Evolutionary conservation across 345 rosid species (phyloP).

Genomic region (Turnera subulata): DNA sequence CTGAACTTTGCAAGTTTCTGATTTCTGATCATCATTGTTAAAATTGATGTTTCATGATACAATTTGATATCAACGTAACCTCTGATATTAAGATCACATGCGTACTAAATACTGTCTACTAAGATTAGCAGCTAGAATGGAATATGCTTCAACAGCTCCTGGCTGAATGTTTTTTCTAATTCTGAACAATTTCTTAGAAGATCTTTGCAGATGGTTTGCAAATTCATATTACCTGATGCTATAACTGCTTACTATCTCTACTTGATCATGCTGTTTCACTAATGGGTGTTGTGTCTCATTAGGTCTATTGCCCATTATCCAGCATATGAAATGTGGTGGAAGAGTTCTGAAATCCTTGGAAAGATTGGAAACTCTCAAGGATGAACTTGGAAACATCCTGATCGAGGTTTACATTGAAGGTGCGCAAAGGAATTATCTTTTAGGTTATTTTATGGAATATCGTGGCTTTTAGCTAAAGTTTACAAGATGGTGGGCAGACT

Average conservation of each 20-base stretch:
- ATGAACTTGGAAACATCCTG: slow-evolving; percentile 33
- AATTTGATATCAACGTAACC: no score
- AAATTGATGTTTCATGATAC: no score
- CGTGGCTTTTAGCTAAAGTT: no score
- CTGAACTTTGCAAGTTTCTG: slow-evolving; percentile 7
- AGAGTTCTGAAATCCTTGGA: slow-evolving; percentile 46
- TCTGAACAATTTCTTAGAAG: no score
- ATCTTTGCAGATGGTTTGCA: no score
- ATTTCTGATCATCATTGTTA: neutral
- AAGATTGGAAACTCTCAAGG: slow-evolving; percentile 34
- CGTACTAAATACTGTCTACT: no score
- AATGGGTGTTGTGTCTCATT: slow-evolving; percentile 15
- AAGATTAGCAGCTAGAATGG: no score
- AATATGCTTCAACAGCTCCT: no score
- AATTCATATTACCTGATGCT: neutral
- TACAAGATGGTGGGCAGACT: no score
- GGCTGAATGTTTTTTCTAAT: no score
- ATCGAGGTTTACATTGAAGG: slow-evolving; percentile 67
- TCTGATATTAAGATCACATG: no score
- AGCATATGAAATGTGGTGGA: slow-evolving; percentile 53
- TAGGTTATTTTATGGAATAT: no score
- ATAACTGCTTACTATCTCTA: neutral
- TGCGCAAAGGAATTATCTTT: slow-evolving; percentile 8
- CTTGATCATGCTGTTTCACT: neutral
- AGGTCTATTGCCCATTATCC: slow-evolving; percentile 93